Evolutionary conservation across 768 basidiomycete genomes (phyloP), one percentile per base, ranked within the genome.

Genomic region (Mycena leptocephala): DNA sequence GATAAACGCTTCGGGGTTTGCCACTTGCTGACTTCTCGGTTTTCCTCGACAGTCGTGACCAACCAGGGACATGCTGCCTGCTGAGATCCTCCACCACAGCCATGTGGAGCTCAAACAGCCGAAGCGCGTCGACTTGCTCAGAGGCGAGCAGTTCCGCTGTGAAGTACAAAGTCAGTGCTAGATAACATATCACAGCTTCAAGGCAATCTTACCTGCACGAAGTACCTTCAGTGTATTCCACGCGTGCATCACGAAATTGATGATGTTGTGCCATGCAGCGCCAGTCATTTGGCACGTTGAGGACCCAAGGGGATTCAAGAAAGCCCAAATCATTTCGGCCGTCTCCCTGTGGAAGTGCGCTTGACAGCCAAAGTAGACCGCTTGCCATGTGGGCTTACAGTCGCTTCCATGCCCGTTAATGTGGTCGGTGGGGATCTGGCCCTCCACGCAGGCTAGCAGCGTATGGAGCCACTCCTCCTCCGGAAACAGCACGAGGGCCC

Each of bases 281-380:
- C 62, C 72, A 46, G 72, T 73, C 65, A 67, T 74, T 74, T 74
- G 73, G 1, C 73, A 58, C 28, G 73, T 68, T 7, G 66, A 74
- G 2, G 73, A 58, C 7, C 73, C 73, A 5, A 73, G 58, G 20
- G 56, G 30, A 32, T 74, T 74, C 53, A 74, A 33, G 41, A 73
- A 74, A 3, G 66, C 73, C 73, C 73, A 74, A 26, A 74, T 18
- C 39, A 62, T n/a, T 56, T 74, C 73, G 2, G 65, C 73, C 22
- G 73, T 61, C 73, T 74, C 66, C 43, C 73, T 66, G 33, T 74
- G 66, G 51, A 74, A 74, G 39, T 74, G 73, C 13, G 64, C 55
- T 13, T 66, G 20, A 48, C 73, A 74, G 5, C 65, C 73, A 53
- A 68, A 67, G 26, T 74, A 74, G 11, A 74, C 73, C 3, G 73